Evolutionary conservation across 768 basidiomycete species (phyloP).

Genomic region (Amanita polypyramis): DNA sequence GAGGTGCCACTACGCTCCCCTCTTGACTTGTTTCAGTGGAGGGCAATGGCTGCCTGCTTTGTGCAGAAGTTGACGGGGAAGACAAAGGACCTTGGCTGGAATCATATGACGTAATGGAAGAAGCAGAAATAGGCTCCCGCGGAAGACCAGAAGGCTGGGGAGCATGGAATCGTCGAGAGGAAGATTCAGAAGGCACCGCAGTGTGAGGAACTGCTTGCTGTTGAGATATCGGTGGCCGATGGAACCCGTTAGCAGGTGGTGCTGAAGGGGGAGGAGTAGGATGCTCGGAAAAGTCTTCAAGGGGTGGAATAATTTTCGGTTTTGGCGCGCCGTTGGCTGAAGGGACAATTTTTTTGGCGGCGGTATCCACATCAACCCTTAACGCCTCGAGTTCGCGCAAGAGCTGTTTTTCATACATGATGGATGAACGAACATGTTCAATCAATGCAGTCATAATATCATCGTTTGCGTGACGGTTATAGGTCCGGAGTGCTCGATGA

Average conservation of each 20-base stretch:
- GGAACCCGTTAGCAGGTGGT: conserved; percentile 25
- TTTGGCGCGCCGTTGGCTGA: conserved; percentile 42
- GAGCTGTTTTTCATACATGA: conserved; percentile 86
- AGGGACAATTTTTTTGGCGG: conserved; percentile 47
- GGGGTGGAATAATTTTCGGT: conserved; percentile 48
- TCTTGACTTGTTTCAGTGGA: conserved; percentile 37
- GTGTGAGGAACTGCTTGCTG: conserved; percentile 27
- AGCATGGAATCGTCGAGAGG: conserved; percentile 10
- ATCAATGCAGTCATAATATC: conserved; percentile 86
- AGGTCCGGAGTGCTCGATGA: conserved; percentile 74
- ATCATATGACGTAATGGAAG: conserved; percentile 18
- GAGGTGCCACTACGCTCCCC: conserved; percentile 23
- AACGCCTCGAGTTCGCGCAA: conserved; percentile 84
- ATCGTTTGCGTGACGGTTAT: conserved; percentile 81
- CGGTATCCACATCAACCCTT: conserved; percentile 60
- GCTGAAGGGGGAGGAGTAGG: conserved; percentile 17
- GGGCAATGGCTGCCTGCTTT: conserved; percentile 19
- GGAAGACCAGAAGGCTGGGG: conserved; percentile 12
- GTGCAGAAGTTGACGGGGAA: conserved; percentile 14
- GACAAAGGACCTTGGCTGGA: conserved; percentile 13
- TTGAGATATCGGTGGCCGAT: conserved; percentile 15
- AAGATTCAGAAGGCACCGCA: conserved; percentile 15
- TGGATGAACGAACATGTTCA: conserved; percentile 84
- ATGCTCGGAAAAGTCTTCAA: conserved; percentile 48
- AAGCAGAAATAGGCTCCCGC: conserved; percentile 12